Evolutionary conservation across 345 rosid genomes (phyloP), one percentile per base, ranked within the genome.

Genomic region (Citrus sp.): DNA sequence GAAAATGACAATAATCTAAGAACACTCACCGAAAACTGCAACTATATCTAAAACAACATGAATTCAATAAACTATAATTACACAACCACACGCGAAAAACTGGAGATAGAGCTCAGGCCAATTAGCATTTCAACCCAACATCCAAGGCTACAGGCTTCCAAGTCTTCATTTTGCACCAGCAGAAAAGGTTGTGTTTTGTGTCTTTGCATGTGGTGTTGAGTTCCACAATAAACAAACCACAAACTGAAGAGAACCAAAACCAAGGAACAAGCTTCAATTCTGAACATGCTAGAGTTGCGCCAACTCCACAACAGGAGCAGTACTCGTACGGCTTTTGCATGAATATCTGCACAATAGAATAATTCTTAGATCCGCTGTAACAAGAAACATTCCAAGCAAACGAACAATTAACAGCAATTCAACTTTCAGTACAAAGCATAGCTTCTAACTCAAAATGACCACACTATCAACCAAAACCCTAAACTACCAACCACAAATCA

Each of bases 221-320:
- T 79, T 81, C 69, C 81, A 80, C 83, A 82, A 74, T 70, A 77
- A 82, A 87, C 80, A 78, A 83, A 77, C 83, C 79, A 80, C 70
- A 61, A 66, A 72, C 68, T 77, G 72, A 64, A 84, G 82, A 69
- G 79, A 79, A 77, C 68, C 77, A 81, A 80, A 79, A 70, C 80
- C 76, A 56, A 78, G 38, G 79, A 81, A 76, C 79, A 68, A 72
- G 78, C 82, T 78, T 81, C 72, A 74, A 75, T 74, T 81, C 82
- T 77, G 86, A 75, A 80, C 95, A 89, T 85, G 81, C 87, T 86
- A 85, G 80, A 80, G 78, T 55, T 71, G 76, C 51, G 55, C 72
- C 59, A 65, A 70, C 86, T 74, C 80, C 83, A 7, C 72, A 42
- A 63, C 35, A 79, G 72, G 77, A 80, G 77, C 78, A 83, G 77